These are phyloP conservation scores for Didymella exigua DNA, from an alignment of 2,329 filamentous ascomycete species.

Conservation along the genomic window DNA sequence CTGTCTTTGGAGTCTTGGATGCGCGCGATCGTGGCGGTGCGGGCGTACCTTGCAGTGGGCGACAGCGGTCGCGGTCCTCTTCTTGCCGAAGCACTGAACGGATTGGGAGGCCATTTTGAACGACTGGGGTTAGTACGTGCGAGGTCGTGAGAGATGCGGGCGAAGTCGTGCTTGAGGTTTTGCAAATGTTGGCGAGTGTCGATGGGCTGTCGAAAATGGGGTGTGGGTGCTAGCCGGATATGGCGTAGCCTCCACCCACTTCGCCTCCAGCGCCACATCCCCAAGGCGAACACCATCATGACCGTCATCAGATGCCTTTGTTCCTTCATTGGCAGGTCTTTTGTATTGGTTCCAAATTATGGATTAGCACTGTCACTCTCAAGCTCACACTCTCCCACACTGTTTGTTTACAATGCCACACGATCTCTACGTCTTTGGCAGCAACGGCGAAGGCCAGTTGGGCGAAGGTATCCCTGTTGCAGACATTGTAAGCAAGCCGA, in stretches of 20 bases:
- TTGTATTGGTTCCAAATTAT: neutral
- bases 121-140: conserved; percentile 45
- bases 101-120: conserved; percentile 52
- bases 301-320: neutral
- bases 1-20: conserved; percentile 2
- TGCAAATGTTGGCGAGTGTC: conserved; percentile 16
- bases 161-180: conserved; percentile 20
- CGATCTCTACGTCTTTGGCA: conserved; percentile 55
- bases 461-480: conserved; percentile 53
- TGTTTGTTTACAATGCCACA: neutral
- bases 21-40: conserved; percentile 29
- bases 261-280: conserved; percentile 5
- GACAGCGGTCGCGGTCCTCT: conserved; percentile 71
- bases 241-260: neutral
- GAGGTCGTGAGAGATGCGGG: conserved; percentile 36
- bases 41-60: conserved; percentile 85
- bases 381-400: neutral
- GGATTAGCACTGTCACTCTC: neutral
- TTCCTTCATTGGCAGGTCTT: no score
- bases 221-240: conserved; percentile 17
- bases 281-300: neutral
- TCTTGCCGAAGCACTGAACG: conserved; percentile 97
- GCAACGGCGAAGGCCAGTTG: conserved; percentile 60
- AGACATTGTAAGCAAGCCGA: conserved; percentile 39
- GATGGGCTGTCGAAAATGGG: conserved; percentile 29